phyloP scores from a whole-genome alignment of 306 rosid species.

The Trifolium pratense region DNA sequence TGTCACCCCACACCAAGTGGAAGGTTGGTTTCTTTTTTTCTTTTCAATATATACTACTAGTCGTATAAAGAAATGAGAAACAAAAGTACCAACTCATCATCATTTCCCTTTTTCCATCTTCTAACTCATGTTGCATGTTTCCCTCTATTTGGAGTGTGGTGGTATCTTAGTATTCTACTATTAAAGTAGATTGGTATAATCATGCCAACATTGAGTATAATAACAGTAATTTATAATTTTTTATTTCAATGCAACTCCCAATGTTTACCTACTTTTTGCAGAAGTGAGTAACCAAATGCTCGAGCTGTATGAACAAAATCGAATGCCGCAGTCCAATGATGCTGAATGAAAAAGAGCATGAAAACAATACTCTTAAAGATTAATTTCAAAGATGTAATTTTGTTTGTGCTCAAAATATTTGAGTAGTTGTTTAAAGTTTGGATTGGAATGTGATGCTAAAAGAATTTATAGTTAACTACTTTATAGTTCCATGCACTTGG shows the following conservation, averaged over 20 bases:
- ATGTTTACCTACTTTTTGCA: conserved; percentile 56
- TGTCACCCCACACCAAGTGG: conserved; percentile 85
- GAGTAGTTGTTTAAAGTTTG: no score
- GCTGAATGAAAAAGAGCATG: conserved; percentile 39
- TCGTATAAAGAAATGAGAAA: conserved; percentile 43
- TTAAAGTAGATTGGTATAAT: conserved; percentile 30
- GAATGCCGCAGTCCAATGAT: conserved; percentile 67
- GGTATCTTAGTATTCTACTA: conserved; percentile 32
- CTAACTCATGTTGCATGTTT: conserved; percentile 11
- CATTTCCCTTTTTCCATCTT: conserved; percentile 38
- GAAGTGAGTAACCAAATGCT: conserved; percentile 97
- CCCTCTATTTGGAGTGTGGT: neutral
- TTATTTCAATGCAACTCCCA: conserved; percentile 31
- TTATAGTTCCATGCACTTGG: no score
- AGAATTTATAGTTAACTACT: no score
- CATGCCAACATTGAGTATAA: neutral
- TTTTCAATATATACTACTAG: conserved; percentile 46
- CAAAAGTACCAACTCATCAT: conserved; percentile 40
- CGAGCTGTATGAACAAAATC: conserved; percentile 92
- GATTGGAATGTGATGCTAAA: no score
- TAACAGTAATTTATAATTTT: neutral
- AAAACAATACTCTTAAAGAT: no score
- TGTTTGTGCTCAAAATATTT: no score
- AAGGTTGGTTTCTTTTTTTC: conserved; percentile 78
- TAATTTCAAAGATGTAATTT: no score